phyloP scores from a whole-genome alignment of 805 yeast genomes.

The Kodamaea hsintzibuensis region DNA sequence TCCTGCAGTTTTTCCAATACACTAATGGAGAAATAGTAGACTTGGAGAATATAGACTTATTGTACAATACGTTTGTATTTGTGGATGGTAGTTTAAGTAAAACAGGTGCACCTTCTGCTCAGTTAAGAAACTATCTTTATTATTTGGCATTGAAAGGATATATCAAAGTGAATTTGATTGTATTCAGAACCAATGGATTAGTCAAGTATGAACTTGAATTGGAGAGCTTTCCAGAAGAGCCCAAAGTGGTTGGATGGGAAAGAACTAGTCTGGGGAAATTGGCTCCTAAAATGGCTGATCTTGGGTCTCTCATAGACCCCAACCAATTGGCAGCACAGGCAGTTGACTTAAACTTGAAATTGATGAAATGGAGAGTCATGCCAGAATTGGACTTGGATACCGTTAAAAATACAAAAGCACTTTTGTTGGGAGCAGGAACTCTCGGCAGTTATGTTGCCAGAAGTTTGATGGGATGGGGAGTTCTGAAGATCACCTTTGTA shows the following conservation, averaged over 20 bases:
- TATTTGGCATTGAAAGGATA: conserved; percentile 36
- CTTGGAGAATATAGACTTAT: not conserved
- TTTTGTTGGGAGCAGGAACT: conserved; percentile 95
- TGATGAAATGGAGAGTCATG: conserved; percentile 96
- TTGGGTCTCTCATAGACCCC: conserved; percentile 82
- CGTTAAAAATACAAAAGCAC: conserved; percentile 59
- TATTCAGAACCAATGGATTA: conserved; percentile 25
- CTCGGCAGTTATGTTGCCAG: conserved; percentile 90
- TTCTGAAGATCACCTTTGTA: conserved; percentile 77
- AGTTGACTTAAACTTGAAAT: conserved; percentile 81
- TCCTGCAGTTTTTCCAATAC: not conserved
- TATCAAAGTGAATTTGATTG: conserved; percentile 19
- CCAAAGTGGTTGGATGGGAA: conserved; percentile 86
- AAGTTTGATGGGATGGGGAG: conserved; percentile 93
- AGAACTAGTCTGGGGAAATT: conserved; percentile 62
- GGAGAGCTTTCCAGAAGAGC: conserved; percentile 15
- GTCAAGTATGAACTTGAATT: conserved; percentile 33
- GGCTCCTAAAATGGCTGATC: conserved; percentile 80
- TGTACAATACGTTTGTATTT: conserved; percentile 14
- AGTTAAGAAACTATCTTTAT: conserved; percentile 59
- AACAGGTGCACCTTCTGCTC: conserved; percentile 37
- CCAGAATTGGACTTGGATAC: conserved; percentile 75
- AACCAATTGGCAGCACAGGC: conserved; percentile 83
- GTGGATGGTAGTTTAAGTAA: conserved; percentile 32
- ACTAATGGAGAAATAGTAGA: not conserved